Base-by-base conservation (phyloP, 352 stramenopile species). In the Phytopythium aichiense region DNA sequence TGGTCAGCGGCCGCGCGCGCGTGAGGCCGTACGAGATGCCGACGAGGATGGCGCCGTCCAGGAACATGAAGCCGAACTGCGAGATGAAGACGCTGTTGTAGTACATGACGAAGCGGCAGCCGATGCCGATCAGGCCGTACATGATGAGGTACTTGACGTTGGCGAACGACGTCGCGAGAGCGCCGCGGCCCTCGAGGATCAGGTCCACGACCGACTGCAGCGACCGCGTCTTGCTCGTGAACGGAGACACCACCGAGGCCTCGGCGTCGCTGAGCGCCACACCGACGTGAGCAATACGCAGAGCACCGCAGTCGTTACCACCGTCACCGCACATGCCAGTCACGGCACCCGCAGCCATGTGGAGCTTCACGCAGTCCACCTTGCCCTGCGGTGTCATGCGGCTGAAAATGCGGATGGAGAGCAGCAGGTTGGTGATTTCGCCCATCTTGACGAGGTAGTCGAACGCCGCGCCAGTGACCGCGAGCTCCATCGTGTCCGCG, bases 241-340 rank as follows among this genome's bases (percentile, higher is more conserved):
- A 97, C 37, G 88, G 88, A 53, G 87, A 84, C 60, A 96, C 87
- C 2, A 96, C 76, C 43, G 79, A 93, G 43, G 92, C 90, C 55
- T 98, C 90, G 0, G 88, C 79, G 60, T 95, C 84, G 46, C 88
- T 97, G 23, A 98, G 72, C 16, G 92, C 91, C 37, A 98, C 77
- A 50, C 91, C 91, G 20, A 97, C 88, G 73, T 97, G 91, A 16
- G 92, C 91, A 33, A 93, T 88, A 66, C 91, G 92, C 16, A 98
- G 68, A 31, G 91, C 91, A 59, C 92, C 92, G 63, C 89, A 97
- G 61, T 98, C 92, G 65, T 98, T 98, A 15, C 89, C 89, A 45
- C 87, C 87, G 52, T 95, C 87, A 48, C 87, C 87, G 38, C 84
- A 93, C 87, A 95, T 95, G 9, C 79, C 83, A 11, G 80, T 91